These are phyloP conservation scores for Malus orientalis DNA, from an alignment of 306 rosid genomes.

Conservation along the genomic window DNA sequence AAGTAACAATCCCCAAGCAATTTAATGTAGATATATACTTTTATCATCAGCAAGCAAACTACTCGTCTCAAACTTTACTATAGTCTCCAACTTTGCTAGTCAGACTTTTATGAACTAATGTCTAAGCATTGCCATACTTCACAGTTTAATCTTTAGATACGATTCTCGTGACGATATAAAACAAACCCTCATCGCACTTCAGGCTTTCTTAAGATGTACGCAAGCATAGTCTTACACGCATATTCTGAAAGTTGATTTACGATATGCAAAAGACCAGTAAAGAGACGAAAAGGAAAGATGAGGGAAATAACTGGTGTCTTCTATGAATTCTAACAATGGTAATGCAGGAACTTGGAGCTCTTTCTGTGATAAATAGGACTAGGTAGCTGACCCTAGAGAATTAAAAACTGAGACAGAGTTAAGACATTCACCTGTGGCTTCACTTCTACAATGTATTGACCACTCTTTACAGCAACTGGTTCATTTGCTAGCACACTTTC, in stretches of 20 bases:
- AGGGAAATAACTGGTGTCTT: too few relatives aligned
- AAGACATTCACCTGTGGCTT: constrained; percentile 53
- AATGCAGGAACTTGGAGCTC: not conserved
- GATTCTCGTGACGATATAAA: not conserved
- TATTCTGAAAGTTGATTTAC: not conserved
- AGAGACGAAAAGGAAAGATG: too few relatives aligned
- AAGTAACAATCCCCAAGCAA: not conserved
- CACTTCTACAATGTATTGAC: constrained; percentile 63
- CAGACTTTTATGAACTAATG: not conserved
- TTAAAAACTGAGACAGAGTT: not conserved
- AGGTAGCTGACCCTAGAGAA: not conserved
- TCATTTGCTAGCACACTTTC: constrained; percentile 69
- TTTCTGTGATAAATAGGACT: not conserved
- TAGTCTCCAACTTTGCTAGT: not conserved
- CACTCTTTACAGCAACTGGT: constrained; percentile 58
- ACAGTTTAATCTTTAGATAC: not conserved
- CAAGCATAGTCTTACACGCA: not conserved
- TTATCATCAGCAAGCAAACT: not conserved
- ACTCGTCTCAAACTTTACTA: not conserved
- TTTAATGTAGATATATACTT: not conserved
- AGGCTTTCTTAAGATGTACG: not conserved
- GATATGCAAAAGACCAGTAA: not conserved
- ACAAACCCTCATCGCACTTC: not conserved
- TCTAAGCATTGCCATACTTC: not conserved
- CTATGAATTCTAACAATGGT: too few relatives aligned